Conservation (phyloP, 345 rosid species). For the Acer negundo region DNA sequence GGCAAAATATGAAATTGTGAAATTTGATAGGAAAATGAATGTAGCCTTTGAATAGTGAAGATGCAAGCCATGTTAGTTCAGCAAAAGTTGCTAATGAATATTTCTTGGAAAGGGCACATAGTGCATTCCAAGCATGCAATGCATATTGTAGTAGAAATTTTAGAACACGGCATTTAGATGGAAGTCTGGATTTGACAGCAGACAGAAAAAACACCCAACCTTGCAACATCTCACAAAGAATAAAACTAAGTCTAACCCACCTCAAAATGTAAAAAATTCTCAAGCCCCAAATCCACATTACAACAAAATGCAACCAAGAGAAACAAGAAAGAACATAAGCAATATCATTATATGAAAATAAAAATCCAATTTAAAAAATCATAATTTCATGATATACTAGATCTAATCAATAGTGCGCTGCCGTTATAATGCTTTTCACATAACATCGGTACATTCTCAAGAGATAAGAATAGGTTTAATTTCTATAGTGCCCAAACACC, state of each 20-base stretch:
- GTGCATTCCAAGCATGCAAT: not conserved
- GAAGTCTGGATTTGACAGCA: not conserved
- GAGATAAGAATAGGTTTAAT: not conserved
- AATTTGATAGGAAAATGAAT: no score
- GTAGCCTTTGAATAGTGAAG: no score
- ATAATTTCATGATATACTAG: not conserved
- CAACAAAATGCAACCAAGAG: not conserved
- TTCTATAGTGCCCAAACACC: not conserved
- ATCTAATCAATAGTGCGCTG: not conserved
- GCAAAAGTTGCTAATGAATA: no score
- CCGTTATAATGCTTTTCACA: not conserved
- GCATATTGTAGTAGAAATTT: not conserved
- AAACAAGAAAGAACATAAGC: not conserved
- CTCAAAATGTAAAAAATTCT: conserved; percentile 10
- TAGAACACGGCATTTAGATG: not conserved
- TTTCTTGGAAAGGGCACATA: no score
- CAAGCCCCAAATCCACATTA: not conserved
- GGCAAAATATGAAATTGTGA: no score
- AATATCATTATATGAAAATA: not conserved
- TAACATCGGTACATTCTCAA: not conserved
- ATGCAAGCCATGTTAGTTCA: no score
- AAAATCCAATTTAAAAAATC: not conserved
- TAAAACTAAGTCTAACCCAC: not conserved
- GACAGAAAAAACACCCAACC: not conserved
- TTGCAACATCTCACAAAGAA: not conserved